Percentiles rank a stretch among this genome's conserved stretches.
Conservation (phyloP, 2,329 filamentous ascomycete species). For the Sporothrix mexicana region DNA sequence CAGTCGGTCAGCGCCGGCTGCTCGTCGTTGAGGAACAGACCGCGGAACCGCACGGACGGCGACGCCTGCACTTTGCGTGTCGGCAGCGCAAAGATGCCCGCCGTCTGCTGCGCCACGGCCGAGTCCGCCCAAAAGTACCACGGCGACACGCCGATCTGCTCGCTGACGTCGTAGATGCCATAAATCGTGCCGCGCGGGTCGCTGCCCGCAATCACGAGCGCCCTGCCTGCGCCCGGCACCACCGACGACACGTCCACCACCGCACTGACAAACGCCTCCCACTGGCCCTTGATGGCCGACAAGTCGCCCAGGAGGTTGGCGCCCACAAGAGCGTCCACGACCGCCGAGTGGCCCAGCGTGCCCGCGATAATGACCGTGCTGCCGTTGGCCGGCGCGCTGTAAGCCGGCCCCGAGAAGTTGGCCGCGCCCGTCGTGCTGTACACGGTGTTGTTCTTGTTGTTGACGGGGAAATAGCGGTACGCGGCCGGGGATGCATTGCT, state of each 20-base stretch:
- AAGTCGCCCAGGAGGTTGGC: constrained; percentile 61
- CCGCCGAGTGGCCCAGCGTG: constrained; percentile 67
- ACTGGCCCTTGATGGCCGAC: constrained; percentile 62
- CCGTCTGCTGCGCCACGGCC: constrained; percentile 53
- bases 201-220: constrained; percentile 71
- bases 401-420: constrained; percentile 54
- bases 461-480: constrained; percentile 53
- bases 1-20: constrained; percentile 71
- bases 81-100: constrained; percentile 61
- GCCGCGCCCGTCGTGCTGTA: constrained; percentile 51
- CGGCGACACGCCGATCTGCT: constrained; percentile 75
- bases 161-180: constrained; percentile 72
- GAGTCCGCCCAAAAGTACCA: constrained; percentile 74
- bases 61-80: constrained; percentile 62
- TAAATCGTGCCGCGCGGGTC: constrained; percentile 71
- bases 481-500: constrained; percentile 45
- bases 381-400: constrained; percentile 49
- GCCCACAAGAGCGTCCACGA: constrained; percentile 64
- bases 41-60: constrained; percentile 70
- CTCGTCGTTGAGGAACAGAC: constrained; percentile 74
- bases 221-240: constrained; percentile 59
- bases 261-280: constrained; percentile 71
- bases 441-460: constrained; percentile 56
- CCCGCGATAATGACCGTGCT: constrained; percentile 69
- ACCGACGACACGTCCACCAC: constrained; percentile 59